A percentile compares a stretch with the other conserved stretches of the same genome.
These are phyloP conservation scores for Prunus yedoensis DNA, from an alignment of 331 rosid genomes.

Conservation along the genomic window DNA sequence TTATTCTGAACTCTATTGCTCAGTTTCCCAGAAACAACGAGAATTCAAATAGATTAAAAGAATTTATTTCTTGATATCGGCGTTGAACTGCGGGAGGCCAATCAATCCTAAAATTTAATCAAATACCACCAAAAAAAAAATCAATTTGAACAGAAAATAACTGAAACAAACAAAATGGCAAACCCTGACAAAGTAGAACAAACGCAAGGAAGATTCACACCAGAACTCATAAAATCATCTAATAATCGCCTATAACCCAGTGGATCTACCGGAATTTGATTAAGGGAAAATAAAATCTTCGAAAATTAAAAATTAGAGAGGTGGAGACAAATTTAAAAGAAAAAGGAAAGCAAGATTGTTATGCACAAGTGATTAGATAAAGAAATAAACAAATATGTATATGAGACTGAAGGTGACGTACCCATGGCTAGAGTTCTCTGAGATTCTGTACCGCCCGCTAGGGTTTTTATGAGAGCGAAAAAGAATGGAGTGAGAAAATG, in stretches of 20 bases:
- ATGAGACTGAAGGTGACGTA: background rate
- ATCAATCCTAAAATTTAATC: background rate
- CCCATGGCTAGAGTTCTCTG: conserved; percentile 3
- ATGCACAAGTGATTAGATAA: background rate
- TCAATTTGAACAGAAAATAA: background rate
- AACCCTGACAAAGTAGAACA: background rate
- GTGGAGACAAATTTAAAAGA: background rate
- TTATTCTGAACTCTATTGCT: background rate
- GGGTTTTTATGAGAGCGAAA: conserved; percentile 5
- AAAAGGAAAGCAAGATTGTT: background rate
- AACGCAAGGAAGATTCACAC: background rate
- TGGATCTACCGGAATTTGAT: conserved; percentile 11
- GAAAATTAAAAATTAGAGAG: background rate
- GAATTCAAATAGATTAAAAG: background rate
- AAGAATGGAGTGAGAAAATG: background rate
- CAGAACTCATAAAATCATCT: background rate
- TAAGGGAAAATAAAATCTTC: background rate
- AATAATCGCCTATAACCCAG: background rate
- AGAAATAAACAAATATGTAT: background rate
- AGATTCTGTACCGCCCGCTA: conserved; percentile 3
- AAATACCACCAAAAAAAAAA: background rate
- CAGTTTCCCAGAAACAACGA: background rate
- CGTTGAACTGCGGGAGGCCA: background rate
- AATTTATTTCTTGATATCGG: background rate
- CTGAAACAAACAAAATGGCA: background rate